These are phyloP conservation scores for Linnemannia exigua DNA, from an alignment of 192 early-diverging fungal genomes.

Conservation along the genomic window DNA sequence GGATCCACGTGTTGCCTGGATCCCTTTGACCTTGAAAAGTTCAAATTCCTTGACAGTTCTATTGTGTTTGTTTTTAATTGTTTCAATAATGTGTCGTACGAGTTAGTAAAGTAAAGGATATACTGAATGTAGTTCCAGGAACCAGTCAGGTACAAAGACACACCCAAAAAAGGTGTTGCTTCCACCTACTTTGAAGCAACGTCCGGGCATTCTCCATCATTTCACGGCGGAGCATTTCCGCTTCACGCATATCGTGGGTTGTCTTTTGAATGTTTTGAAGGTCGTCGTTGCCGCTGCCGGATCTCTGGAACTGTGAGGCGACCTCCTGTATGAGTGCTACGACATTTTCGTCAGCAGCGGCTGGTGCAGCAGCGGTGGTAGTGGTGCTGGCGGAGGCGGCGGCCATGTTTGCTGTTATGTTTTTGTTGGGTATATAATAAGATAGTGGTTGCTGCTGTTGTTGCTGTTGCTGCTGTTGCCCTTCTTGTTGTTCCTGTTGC, in stretches of 20 bases:
- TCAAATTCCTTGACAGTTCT: conserved; percentile 39
- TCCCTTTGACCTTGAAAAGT: conserved; percentile 32
- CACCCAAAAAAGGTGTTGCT: no score
- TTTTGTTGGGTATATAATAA: not conserved
- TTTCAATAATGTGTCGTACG: not conserved
- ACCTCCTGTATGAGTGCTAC: conserved; percentile 30
- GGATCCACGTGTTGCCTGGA: conserved; percentile 27
- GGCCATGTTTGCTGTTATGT: not conserved
- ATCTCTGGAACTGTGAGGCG: conserved; percentile 38
- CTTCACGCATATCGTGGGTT: conserved; percentile 30
- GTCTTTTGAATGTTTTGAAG: conserved; percentile 28
- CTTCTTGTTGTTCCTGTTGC: not conserved
- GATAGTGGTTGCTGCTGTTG: not conserved
- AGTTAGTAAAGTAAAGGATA: not conserved
- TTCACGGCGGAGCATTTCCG: conserved; percentile 30
- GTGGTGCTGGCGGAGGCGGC: not conserved
- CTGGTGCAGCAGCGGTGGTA: not conserved
- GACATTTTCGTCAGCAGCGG: conserved; percentile 12
- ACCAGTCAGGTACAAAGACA: no score
- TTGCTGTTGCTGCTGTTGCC: not conserved
- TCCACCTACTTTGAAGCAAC: conserved; percentile 35
- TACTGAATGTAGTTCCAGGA: no score
- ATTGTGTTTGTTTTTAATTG: not conserved
- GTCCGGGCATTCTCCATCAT: conserved; percentile 24
- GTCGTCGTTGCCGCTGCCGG: conserved; percentile 24